phyloP scores from a whole-genome alignment of 1,284 basidiomycete genomes.

The Cutaneotrichosporon cutaneum region DNA sequence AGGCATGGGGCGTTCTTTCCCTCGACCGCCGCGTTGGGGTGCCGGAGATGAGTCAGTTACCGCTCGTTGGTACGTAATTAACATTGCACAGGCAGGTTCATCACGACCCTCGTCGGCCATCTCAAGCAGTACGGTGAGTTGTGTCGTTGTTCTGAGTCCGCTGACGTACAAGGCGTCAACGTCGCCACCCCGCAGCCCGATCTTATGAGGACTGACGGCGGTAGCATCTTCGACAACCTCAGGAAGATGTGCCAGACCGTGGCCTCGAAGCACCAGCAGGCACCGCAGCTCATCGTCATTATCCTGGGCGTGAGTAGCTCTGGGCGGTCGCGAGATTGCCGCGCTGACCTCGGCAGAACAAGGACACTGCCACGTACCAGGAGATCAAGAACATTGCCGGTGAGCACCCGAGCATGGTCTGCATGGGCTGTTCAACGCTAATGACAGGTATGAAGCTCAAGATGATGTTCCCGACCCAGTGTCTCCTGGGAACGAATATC shows the following conservation, averaged over 20 bases:
- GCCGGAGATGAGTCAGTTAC: slow-evolving; percentile 27
- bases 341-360: slow-evolving; percentile 24
- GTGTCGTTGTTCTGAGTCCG: neutral
- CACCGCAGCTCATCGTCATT: slow-evolving; percentile 49
- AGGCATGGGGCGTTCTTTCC: slow-evolving; percentile 49
- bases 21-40: slow-evolving; percentile 34
- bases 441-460: slow-evolving; percentile 18
- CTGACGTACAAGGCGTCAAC: slow-evolving; percentile 22
- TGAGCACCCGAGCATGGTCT: slow-evolving; percentile 4
- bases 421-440: neutral
- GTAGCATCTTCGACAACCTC: slow-evolving; percentile 17
- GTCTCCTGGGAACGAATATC: slow-evolving; percentile 49
- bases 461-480: slow-evolving; percentile 46
- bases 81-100: slow-evolving; percentile 31
- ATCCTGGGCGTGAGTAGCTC: slow-evolving; percentile 40
- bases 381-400: slow-evolving; percentile 51
- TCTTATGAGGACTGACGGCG: slow-evolving; percentile 13
- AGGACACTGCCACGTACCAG: slow-evolving; percentile 50
- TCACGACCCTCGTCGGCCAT: slow-evolving; percentile 12
- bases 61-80: neutral
- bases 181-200: slow-evolving; percentile 35
- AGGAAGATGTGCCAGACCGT: slow-evolving; percentile 34
- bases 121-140: slow-evolving; percentile 28
- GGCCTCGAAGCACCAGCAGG: slow-evolving; percentile 33
- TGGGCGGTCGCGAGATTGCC: neutral